These are phyloP conservation scores for Populus alba DNA, from an alignment of 345 rosid genomes.

Conservation along the genomic window DNA sequence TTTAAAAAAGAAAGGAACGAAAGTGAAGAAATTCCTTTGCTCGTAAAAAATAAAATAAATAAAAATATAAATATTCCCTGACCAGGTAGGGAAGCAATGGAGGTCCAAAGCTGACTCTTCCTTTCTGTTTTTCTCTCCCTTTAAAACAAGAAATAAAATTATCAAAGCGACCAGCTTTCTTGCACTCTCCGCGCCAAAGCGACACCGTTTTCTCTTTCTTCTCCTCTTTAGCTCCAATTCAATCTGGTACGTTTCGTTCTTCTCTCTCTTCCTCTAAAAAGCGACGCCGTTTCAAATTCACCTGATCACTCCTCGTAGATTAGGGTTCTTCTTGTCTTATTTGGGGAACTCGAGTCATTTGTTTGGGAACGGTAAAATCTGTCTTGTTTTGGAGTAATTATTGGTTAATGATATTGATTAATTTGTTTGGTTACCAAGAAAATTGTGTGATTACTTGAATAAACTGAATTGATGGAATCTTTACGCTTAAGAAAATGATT, in stretches of 20 bases:
- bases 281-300: not conserved
- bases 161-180: not conserved
- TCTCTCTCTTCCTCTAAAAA: conserved; percentile 5
- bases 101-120: conserved; percentile 21
- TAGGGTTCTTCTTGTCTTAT: conserved; percentile 11
- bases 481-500: not conserved
- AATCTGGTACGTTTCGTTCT: conserved; percentile 3
- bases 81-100: conserved; percentile 14
- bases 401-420: not conserved
- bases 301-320: not conserved
- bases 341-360: not conserved
- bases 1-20: not conserved
- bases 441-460: not conserved
- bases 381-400: not conserved
- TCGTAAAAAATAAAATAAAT: not conserved
- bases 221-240: not conserved
- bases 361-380: not conserved
- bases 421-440: not conserved
- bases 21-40: not conserved
- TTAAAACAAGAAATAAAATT: too few species aligned
- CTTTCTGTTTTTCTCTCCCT: not conserved
- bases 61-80: conserved; percentile 7
- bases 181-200: not conserved
- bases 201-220: conserved; percentile 1
- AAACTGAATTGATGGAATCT: not conserved